Conservation (phyloP, 345 rosid species). For the Kandelia obovata region DNA sequence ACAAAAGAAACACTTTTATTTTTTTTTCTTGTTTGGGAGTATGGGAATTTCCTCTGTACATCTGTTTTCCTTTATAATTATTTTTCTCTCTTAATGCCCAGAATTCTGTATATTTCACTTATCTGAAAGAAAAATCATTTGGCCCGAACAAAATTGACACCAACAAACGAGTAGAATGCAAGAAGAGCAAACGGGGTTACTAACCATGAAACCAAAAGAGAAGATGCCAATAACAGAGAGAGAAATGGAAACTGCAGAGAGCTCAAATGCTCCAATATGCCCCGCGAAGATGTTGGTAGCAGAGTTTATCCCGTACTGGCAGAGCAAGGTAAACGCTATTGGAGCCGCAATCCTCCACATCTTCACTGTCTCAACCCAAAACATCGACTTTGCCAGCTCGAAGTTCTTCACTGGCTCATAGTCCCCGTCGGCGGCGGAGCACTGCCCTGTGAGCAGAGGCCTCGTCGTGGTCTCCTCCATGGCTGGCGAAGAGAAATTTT, state of each 20-base stretch:
- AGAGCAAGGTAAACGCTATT: constrained; percentile 44
- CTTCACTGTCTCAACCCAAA: constrained; percentile 48
- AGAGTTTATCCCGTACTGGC: constrained; percentile 51
- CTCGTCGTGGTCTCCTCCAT: background rate
- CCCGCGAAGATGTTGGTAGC: constrained; percentile 59
- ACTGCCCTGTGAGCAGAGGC: background rate
- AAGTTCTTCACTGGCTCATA: constrained; percentile 42
- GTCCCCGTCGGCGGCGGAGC: constrained; percentile 39
- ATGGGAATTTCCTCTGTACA: no score
- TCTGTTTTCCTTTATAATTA: no score
- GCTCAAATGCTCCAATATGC: constrained; percentile 62
- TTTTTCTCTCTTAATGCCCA: no score
- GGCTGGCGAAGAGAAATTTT: background rate
- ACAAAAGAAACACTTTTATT: background rate
- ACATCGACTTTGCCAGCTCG: constrained; percentile 37
- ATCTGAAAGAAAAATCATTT: no score
- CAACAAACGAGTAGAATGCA: no score
- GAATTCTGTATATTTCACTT: no score
- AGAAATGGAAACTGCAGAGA: constrained; percentile 61
- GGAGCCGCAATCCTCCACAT: constrained; percentile 67
- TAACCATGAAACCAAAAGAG: constrained; percentile 73
- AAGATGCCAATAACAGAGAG: constrained; percentile 68
- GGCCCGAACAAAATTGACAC: no score
- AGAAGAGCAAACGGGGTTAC: background rate
- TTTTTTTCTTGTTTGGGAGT: no score